Conservation (phyloP, 2,329 filamentous ascomycete species). For the Grosmannia serpens region DNA sequence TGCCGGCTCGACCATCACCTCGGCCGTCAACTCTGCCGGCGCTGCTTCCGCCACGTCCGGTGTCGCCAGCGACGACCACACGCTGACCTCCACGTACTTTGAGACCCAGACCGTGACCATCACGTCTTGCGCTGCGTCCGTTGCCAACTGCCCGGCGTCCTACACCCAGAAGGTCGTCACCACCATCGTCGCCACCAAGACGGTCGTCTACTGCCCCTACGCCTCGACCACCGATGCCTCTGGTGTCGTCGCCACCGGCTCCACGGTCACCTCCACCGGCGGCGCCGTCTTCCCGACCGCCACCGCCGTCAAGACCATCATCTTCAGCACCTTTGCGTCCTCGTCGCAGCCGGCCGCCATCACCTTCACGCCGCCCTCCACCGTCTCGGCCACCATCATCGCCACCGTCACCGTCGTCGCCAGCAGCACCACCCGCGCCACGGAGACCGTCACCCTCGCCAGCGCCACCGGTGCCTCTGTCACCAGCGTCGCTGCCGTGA, state of each 20-base stretch:
- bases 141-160: conserved; percentile 19
- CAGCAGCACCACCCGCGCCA: neutral
- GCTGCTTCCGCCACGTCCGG: conserved; percentile 8
- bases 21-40: neutral
- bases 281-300: conserved; percentile 1
- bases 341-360: conserved; percentile 10
- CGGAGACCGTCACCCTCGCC: neutral
- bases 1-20: neutral
- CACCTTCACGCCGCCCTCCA: conserved; percentile 13
- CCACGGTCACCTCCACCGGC: conserved; percentile 1
- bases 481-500: neutral
- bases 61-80: conserved; percentile 2
- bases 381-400: neutral
- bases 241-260: conserved; percentile 6
- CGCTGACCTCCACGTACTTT: conserved; percentile 16
- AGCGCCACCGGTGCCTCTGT: neutral
- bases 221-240: conserved; percentile 10
- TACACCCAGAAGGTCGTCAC: conserved; percentile 20
- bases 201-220: conserved; percentile 14
- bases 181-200: conserved; percentile 14
- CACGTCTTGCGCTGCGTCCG: conserved; percentile 18
- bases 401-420: neutral
- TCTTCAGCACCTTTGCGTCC: conserved; percentile 12
- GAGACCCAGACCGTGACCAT: conserved; percentile 18
- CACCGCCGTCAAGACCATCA: conserved; percentile 12